These are phyloP conservation scores for Hericium rajendrae DNA, from an alignment of 768 basidiomycete genomes.

Conservation along the genomic window DNA sequence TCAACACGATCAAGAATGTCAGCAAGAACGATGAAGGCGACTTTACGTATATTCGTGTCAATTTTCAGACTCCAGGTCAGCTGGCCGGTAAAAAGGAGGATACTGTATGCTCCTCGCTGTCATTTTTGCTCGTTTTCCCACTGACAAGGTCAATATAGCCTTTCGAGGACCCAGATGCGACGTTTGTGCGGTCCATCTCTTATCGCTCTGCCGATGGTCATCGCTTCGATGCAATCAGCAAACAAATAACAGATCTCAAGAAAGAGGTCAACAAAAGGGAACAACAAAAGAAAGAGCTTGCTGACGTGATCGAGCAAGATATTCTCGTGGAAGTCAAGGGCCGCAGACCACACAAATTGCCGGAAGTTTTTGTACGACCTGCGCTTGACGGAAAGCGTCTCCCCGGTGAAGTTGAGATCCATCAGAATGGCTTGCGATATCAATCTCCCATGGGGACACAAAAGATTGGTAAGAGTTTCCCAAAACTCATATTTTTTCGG, in stretches of 20 bases:
- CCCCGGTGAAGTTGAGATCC: constrained; percentile 97
- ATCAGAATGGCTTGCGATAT: constrained; percentile 94
- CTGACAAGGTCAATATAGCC: constrained; percentile 38
- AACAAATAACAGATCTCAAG: constrained; percentile 90
- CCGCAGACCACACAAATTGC: constrained; percentile 73
- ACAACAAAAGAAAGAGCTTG: constrained; percentile 96
- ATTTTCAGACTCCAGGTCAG: constrained; percentile 97
- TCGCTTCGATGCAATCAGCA: constrained; percentile 82
- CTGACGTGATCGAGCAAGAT: constrained; percentile 95
- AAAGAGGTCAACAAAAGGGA: constrained; percentile 96
- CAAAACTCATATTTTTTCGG: too few species aligned
- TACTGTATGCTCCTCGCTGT: constrained; percentile 40
- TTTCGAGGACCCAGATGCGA: constrained; percentile 93
- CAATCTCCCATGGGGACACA: constrained; percentile 79
- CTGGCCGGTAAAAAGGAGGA: constrained; percentile 98
- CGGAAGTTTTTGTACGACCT: constrained; percentile 89
- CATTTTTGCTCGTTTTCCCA: not conserved
- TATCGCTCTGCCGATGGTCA: constrained; percentile 86
- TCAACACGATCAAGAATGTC: constrained; percentile 96
- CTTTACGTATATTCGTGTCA: constrained; percentile 88
- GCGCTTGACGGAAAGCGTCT: constrained; percentile 91
- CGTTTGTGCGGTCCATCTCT: constrained; percentile 90
- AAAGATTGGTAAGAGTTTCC: constrained; percentile 64
- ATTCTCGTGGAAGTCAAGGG: constrained; percentile 83
- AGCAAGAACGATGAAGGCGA: constrained; percentile 97